Base-by-base conservation (phyloP, 306 rosid genomes). In the Inga laurina region DNA sequence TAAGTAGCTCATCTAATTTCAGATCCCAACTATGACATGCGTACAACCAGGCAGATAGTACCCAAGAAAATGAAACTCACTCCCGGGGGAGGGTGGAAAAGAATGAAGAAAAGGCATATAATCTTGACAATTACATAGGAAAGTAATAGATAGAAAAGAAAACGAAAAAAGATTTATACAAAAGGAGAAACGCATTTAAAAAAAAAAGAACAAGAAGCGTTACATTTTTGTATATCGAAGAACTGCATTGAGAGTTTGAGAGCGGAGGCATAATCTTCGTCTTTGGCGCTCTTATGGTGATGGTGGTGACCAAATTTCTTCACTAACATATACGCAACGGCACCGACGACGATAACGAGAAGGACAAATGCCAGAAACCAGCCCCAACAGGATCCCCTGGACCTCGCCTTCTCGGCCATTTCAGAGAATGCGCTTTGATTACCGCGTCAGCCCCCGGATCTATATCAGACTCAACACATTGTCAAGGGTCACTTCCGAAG, bases 221-320 rank as follows among this genome's bases (percentile, higher is more conserved):
- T 91, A 95, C 99, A 94, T 86, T 97, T 97, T 76, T 97, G 99
- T 4, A 94, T 51, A 77, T 97, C 98, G 87, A 97, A 91, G 90
- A 97, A 97, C 45, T 87, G 88, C 87, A 94, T 21, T n/a, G 99
- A 90, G 39, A 86, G 54, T 86, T 90, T 85, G 85, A 97, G 97
- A 35, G 99, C 97, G 77, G 86, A 86, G 62, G 93, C 48, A 81
- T 97, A 97, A 76, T 87, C 90, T 75, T 89, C 82, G 78, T 84
- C 77, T 80, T 89, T 75, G 76, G 90, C 93, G 51, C 97, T 97
- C 61, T 85, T 82, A 59, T 85, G 84, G 65, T 90, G 88, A 52
- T 84, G 84, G 65, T 89, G 88, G 75, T 82, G 85, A 56, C 77
- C 84, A 4, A 81, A 19, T 79, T 79, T 92, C 90, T 90, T 96